phyloP scores from a whole-genome alignment of 1,284 basidiomycete species.

The Leccinum pachyderme region DNA sequence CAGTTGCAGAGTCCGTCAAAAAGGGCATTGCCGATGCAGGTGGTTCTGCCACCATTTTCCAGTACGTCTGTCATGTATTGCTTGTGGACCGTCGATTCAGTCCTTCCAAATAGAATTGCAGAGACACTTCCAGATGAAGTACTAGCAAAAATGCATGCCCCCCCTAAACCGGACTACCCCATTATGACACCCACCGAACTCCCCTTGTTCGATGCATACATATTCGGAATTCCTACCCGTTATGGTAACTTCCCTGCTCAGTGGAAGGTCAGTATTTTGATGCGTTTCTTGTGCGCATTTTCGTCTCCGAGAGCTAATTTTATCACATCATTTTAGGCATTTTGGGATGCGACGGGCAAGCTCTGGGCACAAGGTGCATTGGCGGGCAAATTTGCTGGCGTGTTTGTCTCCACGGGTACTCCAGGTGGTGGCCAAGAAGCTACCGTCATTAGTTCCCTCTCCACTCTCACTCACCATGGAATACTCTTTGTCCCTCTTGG shows the following conservation, averaged over 20 bases:
- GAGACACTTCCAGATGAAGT: conserved; percentile 59
- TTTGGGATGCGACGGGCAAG: conserved; percentile 52
- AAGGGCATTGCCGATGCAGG: conserved; percentile 48
- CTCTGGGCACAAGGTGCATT: conserved; percentile 51
- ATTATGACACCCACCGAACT: conserved; percentile 47
- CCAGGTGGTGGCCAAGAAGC: conserved; percentile 48
- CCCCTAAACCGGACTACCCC: conserved; percentile 44
- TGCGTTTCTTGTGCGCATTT: background rate
- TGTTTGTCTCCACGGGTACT: conserved; percentile 44
- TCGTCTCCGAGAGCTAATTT: conserved; percentile 4
- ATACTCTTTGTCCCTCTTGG: conserved; percentile 54
- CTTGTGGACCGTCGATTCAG: background rate
- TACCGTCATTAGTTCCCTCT: conserved; percentile 49
- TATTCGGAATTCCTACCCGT: conserved; percentile 50
- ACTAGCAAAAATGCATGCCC: conserved; percentile 55
- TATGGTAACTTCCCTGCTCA: conserved; percentile 39
- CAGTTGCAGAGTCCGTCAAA: conserved; percentile 52
- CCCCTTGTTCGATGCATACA: conserved; percentile 36
- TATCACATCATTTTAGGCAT: conserved; percentile 29
- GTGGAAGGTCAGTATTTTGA: conserved; percentile 32
- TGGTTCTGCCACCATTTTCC: conserved; percentile 46
- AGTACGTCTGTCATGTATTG: conserved; percentile 23
- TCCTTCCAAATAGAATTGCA: conserved; percentile 35
- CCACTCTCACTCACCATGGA: conserved; percentile 56
- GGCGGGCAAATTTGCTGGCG: conserved; percentile 52